phyloP scores from a whole-genome alignment of 352 stramenopile genomes.

The Phytophthora sojae region DNA sequence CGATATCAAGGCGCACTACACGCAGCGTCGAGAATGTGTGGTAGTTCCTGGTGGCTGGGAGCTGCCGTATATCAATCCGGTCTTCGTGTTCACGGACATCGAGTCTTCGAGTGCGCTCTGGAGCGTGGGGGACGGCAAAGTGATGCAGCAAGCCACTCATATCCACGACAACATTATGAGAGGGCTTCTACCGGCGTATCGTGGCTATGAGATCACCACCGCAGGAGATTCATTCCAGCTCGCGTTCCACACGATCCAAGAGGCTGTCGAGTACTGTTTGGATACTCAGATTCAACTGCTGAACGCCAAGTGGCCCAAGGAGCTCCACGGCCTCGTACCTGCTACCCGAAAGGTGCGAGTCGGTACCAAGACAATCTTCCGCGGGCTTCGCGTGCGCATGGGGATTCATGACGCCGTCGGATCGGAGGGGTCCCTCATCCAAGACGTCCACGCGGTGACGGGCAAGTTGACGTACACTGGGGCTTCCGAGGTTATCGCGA shows the following conservation, averaged over 20 bases:
- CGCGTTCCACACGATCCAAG: constrained; percentile 61
- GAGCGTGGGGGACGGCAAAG: constrained; percentile 35
- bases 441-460: constrained; percentile 52
- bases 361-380: constrained; percentile 41
- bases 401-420: constrained; percentile 48
- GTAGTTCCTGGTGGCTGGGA: constrained; percentile 5
- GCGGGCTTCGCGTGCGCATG: constrained; percentile 58
- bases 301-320: constrained; percentile 58
- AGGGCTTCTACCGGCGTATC: constrained; percentile 37
- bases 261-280: constrained; percentile 62
- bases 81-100: constrained; percentile 72
- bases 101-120: constrained; percentile 63
- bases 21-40: constrained; percentile 29
- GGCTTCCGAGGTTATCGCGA: constrained; percentile 54
- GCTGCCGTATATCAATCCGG: constrained; percentile 36
- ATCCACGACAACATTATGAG: constrained; percentile 54
- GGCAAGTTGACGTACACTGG: constrained; percentile 53
- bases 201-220: constrained; percentile 77
- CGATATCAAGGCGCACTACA: constrained; percentile 40
- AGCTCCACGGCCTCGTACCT: constrained; percentile 48
- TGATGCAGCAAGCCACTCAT: constrained; percentile 48
- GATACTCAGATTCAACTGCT: constrained; percentile 55
- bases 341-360: constrained; percentile 44
- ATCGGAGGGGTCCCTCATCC: constrained; percentile 40
- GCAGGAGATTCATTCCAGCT: constrained; percentile 70